Base-by-base conservation (phyloP, 495 filamentous ascomycete genomes). In the Penicillium soppii region DNA sequence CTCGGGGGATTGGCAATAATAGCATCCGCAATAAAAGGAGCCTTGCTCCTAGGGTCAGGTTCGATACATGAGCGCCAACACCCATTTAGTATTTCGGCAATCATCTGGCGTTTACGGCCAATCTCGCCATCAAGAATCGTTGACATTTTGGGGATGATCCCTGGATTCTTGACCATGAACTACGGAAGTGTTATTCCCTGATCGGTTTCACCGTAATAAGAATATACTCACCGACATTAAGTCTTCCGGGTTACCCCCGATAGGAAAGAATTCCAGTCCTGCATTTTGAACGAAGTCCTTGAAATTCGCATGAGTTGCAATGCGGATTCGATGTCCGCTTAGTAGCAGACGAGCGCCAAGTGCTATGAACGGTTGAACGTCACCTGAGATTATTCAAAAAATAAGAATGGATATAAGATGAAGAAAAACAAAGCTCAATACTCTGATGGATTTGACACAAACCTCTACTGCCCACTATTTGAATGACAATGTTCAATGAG, bases 1-100 rank as follows among this genome's bases (percentile, higher is more conserved):
- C 69, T 76, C 7, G 78, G 78, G n/a, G 81, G 80, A 56, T 82
- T 82, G 5, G 80, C 79, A 48, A 83, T 80, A 50, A 83, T 82
- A 16, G 71, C 77, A 45, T 83, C 75, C 0, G 80, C 80, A 8
- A 82, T 67, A 56, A 83, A 83, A 0, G 78, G 76, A 50, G 75
- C 77, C 13, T 75, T 35, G 50, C 83, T 84, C 71, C 20, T 40
- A 13, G 37, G 37, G 19, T 40, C 37, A 0, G 16, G 62, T 54
- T 80, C 76, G 25, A 76, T 75, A 57, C 81, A 84, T 5, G 78
- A 79, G 47, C 70, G 70, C 81, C 81, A 84, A 41, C 77, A 81
- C 1, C 79, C 80, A 37, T 75, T 66, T 12, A 83, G 62, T 58
- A 83, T 81, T 44, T 74, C 72, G 13, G 57, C 66, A 23, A 84